phyloP scores from a whole-genome alignment of 805 yeast genomes.

The Wickerhamiella allomyrinae region DNA sequence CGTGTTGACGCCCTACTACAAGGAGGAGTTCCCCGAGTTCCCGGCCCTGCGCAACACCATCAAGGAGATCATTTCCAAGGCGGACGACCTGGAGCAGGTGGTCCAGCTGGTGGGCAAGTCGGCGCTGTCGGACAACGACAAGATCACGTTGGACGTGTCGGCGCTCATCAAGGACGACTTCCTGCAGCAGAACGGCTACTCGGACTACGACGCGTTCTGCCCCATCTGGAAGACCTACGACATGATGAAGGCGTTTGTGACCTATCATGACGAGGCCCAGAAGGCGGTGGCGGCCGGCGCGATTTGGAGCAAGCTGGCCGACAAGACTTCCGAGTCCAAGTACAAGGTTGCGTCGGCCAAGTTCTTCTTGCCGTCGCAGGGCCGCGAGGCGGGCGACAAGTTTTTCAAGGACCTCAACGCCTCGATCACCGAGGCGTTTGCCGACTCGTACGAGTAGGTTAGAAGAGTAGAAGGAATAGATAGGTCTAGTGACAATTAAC shows the following conservation, averaged over 20 bases:
- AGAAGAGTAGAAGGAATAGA: neutral
- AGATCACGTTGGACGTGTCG: conserved; percentile 90
- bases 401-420: conserved; percentile 67
- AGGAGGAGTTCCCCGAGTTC: conserved; percentile 76
- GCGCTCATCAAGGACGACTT: conserved; percentile 90
- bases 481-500: neutral
- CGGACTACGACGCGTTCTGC: conserved; percentile 96
- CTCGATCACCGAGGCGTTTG: conserved; percentile 76
- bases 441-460: conserved; percentile 81
- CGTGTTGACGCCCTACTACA: conserved; percentile 76
- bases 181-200: conserved; percentile 98
- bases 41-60: conserved; percentile 80
- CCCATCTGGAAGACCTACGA: conserved; percentile 98
- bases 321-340: conserved; percentile 79
- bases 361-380: conserved; percentile 90
- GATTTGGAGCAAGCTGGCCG: conserved; percentile 83
- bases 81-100: conserved; percentile 97
- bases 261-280: conserved; percentile 94
- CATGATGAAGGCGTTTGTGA: conserved; percentile 91
- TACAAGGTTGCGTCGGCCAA: conserved; percentile 89
- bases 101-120: conserved; percentile 98
- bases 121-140: conserved; percentile 91
- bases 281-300: conserved; percentile 91
- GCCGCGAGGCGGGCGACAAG: conserved; percentile 59
- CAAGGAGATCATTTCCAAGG: conserved; percentile 87